Evolutionary conservation across 2,329 filamentous ascomycete genomes (phyloP), one percentile per base, ranked within the genome.

Genomic region (Gnomoniopsis sp.): DNA sequence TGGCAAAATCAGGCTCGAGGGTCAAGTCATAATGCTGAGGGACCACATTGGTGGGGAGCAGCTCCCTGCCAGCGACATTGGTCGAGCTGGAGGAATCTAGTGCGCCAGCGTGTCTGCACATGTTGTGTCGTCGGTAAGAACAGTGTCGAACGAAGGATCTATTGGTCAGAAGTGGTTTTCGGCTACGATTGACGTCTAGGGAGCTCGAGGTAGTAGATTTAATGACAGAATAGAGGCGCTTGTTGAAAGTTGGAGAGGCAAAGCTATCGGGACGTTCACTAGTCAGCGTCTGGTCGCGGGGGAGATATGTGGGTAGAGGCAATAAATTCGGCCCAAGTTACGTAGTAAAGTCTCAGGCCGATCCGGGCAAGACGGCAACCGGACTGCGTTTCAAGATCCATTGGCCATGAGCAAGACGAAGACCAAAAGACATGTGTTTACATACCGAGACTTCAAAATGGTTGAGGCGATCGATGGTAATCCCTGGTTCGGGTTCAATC

Each of bases 1-100:
- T 92, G 67, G 89, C 83, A 67, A 98, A 90, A 77, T 97, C 86
- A 56, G 93, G 92, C 77, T 98, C 95, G 63, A 98, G 81, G 1
- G 90, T 95, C 67, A 98, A 77, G 73, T 96, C 86, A 76, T 98
- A 98, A 77, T 98, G 92, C 43, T 82, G 77, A n/a, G 93, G 93
- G 73, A 93, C 89, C 69, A 97, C 91, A 70, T 97, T 96, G 75
- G 88, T 87, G 54, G 93, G 95, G 67, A 98, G 82, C 65, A 98
- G 88, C 79, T 96, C 89, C 68, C 93, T 88, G 64, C 84, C 86
- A 66, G 67, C 67, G 53, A 72, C 65, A 58, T 69, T 68, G 57
- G 70, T 70, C 58, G 69, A 71, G 64, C 72, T 68, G 57, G 69
- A 69, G 66, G 67, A 64, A 43, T 73, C 73, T 65, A 68, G 64